Percentiles rank a stretch among this genome's conserved stretches.
Conservation (phyloP, 176 grass and related monocot species). For the Phoenix dactylifera region DNA sequence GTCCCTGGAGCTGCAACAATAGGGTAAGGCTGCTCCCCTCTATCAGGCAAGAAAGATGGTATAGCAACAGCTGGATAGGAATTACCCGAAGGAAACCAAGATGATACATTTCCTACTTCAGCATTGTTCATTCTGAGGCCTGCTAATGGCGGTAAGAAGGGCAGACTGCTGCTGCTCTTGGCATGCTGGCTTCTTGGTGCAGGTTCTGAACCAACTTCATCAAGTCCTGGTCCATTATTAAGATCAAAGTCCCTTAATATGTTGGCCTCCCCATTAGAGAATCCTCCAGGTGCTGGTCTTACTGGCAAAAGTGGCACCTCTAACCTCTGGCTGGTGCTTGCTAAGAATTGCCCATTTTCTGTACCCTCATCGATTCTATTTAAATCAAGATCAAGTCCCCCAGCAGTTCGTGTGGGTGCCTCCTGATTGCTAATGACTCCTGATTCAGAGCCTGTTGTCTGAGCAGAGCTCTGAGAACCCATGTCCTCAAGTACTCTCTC, state of each 20-base stretch:
- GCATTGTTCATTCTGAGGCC: slow-evolving; percentile 40
- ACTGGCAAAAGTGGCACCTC: slow-evolving; percentile 37
- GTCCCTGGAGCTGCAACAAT: slow-evolving; percentile 31
- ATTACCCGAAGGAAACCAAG: slow-evolving; percentile 22
- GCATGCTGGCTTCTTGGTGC: slow-evolving; percentile 30
- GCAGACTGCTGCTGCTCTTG: slow-evolving; percentile 43
- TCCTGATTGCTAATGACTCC: slow-evolving; percentile 37
- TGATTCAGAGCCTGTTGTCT: slow-evolving; percentile 46
- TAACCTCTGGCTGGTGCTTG: slow-evolving; percentile 26
- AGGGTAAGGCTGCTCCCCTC: slow-evolving; percentile 55
- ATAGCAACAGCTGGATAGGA: slow-evolving; percentile 38
- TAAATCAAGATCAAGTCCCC: slow-evolving; percentile 58
- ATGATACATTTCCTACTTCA: background rate
- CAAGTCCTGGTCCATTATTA: slow-evolving; percentile 55
- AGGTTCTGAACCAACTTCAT: slow-evolving; percentile 45
- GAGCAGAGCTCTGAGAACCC: slow-evolving; percentile 36
- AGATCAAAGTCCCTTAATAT: slow-evolving; percentile 56
- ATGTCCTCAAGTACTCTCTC: slow-evolving; percentile 63
- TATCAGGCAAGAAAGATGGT: slow-evolving; percentile 51
- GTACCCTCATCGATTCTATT: slow-evolving; percentile 53
- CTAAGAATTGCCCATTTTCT: slow-evolving; percentile 40
- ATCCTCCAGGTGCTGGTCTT: slow-evolving; percentile 15
- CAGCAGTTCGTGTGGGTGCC: slow-evolving; percentile 26
- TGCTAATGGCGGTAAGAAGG: slow-evolving; percentile 42
- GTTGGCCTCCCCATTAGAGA: slow-evolving; percentile 29